Base-by-base conservation (phyloP, 2,329 filamentous ascomycete species). In the Peltaster fructicola region DNA sequence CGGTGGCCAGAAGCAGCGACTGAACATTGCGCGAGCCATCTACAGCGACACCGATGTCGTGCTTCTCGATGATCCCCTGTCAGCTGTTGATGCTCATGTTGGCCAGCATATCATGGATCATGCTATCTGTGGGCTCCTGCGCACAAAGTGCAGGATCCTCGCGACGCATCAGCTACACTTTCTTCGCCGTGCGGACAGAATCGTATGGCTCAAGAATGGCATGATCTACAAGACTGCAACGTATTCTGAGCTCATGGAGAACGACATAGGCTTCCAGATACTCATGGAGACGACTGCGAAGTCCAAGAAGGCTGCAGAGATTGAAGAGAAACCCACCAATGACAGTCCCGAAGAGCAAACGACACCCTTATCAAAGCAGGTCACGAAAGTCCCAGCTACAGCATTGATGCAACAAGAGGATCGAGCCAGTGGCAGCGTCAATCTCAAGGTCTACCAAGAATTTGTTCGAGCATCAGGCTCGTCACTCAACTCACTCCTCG, bases 161-260 rank as follows among this genome's bases (percentile, higher is more conserved):
- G 84, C 81, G 1, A 92, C 84, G 0, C 84, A 93, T 48, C 82
- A 92, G 47, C 65, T 91, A 7, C 84, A 84, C 60, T 80, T 92
- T 91, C 81, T n/a, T n/a, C n/a, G n/a, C n/a, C n/a, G n/a, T n/a
- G n/a, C n/a, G 41, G 82, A 92, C 45, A 65, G 82, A 19, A 80
- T 92, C 35, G 69, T 92, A 23, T 81, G 80, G 68, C 80, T 92
- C 66, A 75, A 90, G 26, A 67, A 68, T n/a, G 82, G 82, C 22
- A 69, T 63, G 31, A 74, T 92, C 26, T 69, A 76, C 44, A 76
- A 79, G 2, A 58, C 90, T 20, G 81, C 84, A 39, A 90, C 81
- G 0, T 92, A 82, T 38, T 68, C 78, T 19, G 81, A 85, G 30
- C 60, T 92, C n/a, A 85, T 88, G 71, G 8, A 58, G 6, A 61